These are phyloP conservation scores for Boletus subluridellus DNA, from an alignment of 1,284 basidiomycete species.

Conservation along the genomic window DNA sequence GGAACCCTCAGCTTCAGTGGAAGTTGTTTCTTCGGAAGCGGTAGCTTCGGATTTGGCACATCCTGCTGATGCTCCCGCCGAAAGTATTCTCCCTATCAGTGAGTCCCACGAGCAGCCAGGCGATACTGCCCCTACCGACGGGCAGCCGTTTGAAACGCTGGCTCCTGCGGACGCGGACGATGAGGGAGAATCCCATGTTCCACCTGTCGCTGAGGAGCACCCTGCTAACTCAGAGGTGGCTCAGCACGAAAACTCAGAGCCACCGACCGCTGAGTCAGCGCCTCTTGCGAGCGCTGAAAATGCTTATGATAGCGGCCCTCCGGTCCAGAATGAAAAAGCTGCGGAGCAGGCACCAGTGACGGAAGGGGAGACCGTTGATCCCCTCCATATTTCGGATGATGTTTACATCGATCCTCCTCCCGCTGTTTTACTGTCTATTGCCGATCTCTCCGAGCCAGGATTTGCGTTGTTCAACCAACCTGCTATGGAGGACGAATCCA, in stretches of 20 bases:
- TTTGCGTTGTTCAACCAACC: constrained; percentile 60
- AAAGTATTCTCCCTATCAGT: constrained; percentile 12
- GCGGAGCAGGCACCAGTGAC: constrained; percentile 8
- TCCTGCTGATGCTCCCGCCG: constrained; percentile 4
- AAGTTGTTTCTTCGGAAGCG: constrained; percentile 6
- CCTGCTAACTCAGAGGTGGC: constrained; percentile 4
- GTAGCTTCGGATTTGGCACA: constrained; percentile 1
- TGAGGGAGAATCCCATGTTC: constrained; percentile 1
- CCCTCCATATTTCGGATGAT: constrained; percentile 65
- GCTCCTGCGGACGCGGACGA: constrained; percentile 4
- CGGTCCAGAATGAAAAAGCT: constrained; percentile 9
- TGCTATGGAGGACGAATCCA: constrained; percentile 24
- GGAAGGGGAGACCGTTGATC: constrained; percentile 37
- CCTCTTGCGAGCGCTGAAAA: constrained; percentile 6
- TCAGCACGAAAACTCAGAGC: constrained; percentile 13
- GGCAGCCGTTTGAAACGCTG: constrained; percentile 5
- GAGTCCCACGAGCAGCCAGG: constrained; percentile 21
- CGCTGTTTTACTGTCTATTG: constrained; percentile 56
- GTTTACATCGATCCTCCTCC: constrained; percentile 75
- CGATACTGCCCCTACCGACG: constrained; percentile 4
- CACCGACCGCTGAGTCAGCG: constrained; percentile 7
- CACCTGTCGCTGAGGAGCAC: constrained; percentile 6
- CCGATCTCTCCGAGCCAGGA: constrained; percentile 40
- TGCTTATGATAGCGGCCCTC: not conserved
- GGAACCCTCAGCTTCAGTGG: constrained; percentile 9